A percentile compares a stretch with the other conserved stretches of the same genome.
Conservation (phyloP, 2,329 filamentous ascomycete genomes). For the Xylariales sp. region DNA sequence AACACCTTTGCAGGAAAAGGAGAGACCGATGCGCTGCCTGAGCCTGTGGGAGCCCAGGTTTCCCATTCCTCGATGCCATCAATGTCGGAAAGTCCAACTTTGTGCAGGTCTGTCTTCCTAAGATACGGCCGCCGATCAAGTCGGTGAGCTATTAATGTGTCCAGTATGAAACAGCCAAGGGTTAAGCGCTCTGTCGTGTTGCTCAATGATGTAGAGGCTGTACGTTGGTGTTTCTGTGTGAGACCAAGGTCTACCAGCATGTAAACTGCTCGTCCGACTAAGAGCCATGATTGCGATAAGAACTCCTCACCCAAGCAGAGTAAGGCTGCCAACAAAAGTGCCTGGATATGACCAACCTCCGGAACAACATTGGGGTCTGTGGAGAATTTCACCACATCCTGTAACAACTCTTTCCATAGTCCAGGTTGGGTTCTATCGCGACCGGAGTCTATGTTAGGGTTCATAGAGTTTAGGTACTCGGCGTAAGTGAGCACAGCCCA, state of each 20-base stretch:
- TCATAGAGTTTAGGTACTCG: neutral
- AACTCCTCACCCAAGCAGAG: neutral
- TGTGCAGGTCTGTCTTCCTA: neutral
- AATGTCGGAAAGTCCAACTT: neutral
- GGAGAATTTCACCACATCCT: neutral
- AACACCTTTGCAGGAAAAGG: neutral
- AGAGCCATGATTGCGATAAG: neutral
- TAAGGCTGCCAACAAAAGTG: neutral
- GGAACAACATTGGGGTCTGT: neutral
- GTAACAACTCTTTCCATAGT: neutral
- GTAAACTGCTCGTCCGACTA: slow-evolving; percentile 1
- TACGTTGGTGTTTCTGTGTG: neutral
- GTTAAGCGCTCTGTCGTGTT: neutral
- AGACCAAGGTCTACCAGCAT: neutral
- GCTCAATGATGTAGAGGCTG: neutral
- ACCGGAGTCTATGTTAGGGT: neutral
- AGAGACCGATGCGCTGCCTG: neutral
- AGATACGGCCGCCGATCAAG: neutral
- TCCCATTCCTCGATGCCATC: slow-evolving; percentile 3
- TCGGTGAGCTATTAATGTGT: neutral
- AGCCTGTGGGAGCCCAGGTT: neutral
- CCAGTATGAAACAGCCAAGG: slow-evolving; percentile 1
- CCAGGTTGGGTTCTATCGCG: no score
- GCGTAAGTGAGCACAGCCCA: neutral
- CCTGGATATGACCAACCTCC: neutral